These are phyloP conservation scores for Gossypium rotundifolium DNA, from an alignment of 345 rosid species.

Conservation along the genomic window DNA sequence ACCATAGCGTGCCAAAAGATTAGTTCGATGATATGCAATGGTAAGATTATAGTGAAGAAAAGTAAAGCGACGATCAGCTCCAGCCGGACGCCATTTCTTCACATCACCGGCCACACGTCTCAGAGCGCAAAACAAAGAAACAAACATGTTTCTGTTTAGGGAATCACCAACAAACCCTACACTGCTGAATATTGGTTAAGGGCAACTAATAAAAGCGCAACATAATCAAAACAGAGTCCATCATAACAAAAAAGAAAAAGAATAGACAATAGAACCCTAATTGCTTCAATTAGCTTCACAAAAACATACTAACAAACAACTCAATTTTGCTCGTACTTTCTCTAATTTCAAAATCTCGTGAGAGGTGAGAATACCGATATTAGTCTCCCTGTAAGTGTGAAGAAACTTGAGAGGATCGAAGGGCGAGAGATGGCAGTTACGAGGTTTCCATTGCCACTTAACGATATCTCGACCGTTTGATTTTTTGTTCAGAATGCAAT, in stretches of 20 bases:
- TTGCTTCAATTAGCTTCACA: not conserved
- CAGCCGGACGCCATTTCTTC: slow-evolving; percentile 88
- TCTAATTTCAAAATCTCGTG: not conserved
- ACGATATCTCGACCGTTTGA: slow-evolving; percentile 46
- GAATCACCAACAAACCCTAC: slow-evolving; percentile 96
- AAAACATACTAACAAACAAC: not conserved
- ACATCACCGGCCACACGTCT: slow-evolving; percentile 47
- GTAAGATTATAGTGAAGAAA: slow-evolving; percentile 73
- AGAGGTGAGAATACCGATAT: slow-evolving; percentile 49
- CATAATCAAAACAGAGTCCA: not conserved
- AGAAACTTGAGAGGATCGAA: slow-evolving; percentile 62
- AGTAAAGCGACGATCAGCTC: slow-evolving; percentile 88
- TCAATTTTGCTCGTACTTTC: not conserved
- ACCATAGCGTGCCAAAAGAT: slow-evolving; percentile 81
- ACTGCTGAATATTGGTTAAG: slow-evolving; percentile 35
- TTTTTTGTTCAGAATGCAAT: slow-evolving; percentile 63
- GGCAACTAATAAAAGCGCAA: slow-evolving; percentile 12
- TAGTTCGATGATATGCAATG: slow-evolving; percentile 89
- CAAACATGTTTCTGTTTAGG: slow-evolving; percentile 91
- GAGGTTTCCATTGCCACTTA: slow-evolving; percentile 85
- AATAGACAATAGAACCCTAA: not conserved
- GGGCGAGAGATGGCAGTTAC: slow-evolving; percentile 45
- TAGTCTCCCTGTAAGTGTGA: slow-evolving; percentile 43
- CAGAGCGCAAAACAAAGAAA: slow-evolving; percentile 71
- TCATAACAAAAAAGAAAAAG: not conserved